Percentiles rank a stretch among this genome's conserved stretches.
phyloP scores from a whole-genome alignment of 2,329 filamentous ascomycete species.

The Lachnellula suecica region DNA sequence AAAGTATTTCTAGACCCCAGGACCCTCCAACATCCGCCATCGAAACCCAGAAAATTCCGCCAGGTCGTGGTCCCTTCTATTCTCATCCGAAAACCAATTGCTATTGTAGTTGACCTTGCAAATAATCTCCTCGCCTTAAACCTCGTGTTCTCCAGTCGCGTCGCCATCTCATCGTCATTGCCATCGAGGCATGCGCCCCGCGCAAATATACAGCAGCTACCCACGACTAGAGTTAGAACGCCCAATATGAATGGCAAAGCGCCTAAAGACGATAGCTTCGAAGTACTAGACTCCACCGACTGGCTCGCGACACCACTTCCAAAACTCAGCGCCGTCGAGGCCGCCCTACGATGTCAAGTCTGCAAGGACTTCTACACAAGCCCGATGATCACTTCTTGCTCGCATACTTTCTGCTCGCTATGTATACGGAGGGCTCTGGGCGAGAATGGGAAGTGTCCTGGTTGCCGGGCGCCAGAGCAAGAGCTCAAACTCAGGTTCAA shows the following conservation, averaged over 20 bases:
- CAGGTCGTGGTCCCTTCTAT: background rate
- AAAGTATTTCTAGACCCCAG: background rate
- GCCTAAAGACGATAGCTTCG: constrained; percentile 25
- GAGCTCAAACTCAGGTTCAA: constrained; percentile 84
- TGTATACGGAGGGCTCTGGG: constrained; percentile 88
- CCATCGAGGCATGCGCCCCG: background rate
- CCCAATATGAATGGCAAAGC: background rate
- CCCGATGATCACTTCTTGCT: constrained; percentile 92
- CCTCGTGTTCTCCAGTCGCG: no score
- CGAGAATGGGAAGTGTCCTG: constrained; percentile 81
- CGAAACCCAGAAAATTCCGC: constrained; percentile 1
- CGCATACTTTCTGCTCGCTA: constrained; percentile 93
- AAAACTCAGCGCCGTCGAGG: constrained; percentile 70
- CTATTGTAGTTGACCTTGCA: no score
- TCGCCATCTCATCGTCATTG: background rate
- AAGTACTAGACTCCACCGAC: constrained; percentile 77
- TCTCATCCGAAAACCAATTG: background rate
- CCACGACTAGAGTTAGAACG: constrained; percentile 9
- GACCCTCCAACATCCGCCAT: background rate
- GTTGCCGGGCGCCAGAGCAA: constrained; percentile 77
- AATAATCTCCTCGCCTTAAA: no score
- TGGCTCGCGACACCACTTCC: constrained; percentile 73
- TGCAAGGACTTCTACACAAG: constrained; percentile 98
- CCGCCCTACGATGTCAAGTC: constrained; percentile 87
- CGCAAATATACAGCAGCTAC: background rate